Conservation (phyloP, 306 rosid genomes). For the Vigna radiata region DNA sequence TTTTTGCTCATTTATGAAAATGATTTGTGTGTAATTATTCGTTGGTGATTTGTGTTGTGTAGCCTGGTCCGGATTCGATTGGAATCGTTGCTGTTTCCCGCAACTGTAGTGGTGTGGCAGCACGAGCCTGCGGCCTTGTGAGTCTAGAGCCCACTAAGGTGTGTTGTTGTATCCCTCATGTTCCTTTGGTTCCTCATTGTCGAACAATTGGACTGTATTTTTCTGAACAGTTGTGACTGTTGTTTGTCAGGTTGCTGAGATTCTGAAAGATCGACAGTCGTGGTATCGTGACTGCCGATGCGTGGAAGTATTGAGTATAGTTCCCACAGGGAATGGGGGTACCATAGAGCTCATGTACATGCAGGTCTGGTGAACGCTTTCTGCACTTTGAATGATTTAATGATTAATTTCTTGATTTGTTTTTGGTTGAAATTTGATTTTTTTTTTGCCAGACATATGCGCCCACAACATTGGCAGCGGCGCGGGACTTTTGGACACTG, state of each 20-base stretch:
- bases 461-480: slow-evolving; percentile 95
- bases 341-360: slow-evolving; percentile 91
- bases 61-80: slow-evolving; percentile 99
- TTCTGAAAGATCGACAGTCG: slow-evolving; percentile 87
- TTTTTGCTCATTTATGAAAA: not conserved
- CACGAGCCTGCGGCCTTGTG: slow-evolving; percentile 99
- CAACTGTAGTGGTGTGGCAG: slow-evolving; percentile 94
- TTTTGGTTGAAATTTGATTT: not conserved
- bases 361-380: slow-evolving; percentile 62
- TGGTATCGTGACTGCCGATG: slow-evolving; percentile 98
- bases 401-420: not conserved
- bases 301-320: slow-evolving; percentile 74
- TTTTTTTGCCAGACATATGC: slow-evolving; percentile 73
- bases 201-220: not conserved
- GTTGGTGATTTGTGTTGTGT: not conserved
- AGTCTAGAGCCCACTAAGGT: slow-evolving; percentile 98
- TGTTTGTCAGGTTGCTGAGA: slow-evolving; percentile 79
- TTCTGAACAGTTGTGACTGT: not conserved
- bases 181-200: not conserved
- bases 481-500: slow-evolving; percentile 94
- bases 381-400: not conserved
- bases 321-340: slow-evolving; percentile 88
- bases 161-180: not conserved
- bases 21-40: too few species aligned
- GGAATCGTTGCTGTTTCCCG: slow-evolving; percentile 99